Evolutionary conservation across 1,284 basidiomycete genomes (phyloP), one percentile per base, ranked within the genome.

Genomic region (Trichosporon ovoides): DNA sequence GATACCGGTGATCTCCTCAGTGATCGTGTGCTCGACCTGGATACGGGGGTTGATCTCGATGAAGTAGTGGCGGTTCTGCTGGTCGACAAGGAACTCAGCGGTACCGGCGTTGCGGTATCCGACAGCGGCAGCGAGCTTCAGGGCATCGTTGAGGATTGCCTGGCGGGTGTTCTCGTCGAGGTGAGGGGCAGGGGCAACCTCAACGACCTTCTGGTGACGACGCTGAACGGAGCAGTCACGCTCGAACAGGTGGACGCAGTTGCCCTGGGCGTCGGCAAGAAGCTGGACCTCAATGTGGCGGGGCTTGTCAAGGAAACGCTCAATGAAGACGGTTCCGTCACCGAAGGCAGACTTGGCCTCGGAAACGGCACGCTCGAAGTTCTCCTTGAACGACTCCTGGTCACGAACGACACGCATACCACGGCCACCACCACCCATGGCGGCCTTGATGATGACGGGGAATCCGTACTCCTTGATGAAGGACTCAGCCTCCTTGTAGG

Each of bases 21-120:
- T 94, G 75, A 94, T 94, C 53, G 95, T 98, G 80, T 98, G 94
- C 77, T 97, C 94, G 78, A 98, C 93, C 78, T 98, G 93, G 71
- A 97, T 96, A 81, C 93, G 91, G 48, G 94, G 91, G 79, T 95
- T 96, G 70, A 94, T 97, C 78, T 98, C 95, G 74, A 98, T 98
- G 80, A 98, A 98, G 80, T 98, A 97, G 79, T 96, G 91, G 65
- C 94, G 84, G 70, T 88, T 90, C 82, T 89, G 85, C 77, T 93
- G 89, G 79, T 98, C 95, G 64, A 98, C 92, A 72, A 98, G 82
- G 83, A 96, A 95, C 79, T 97, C 93, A 48, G 91, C 93, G 35
- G 95, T 98, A 70, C 95, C 95, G 52, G 95, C 95, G 77, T 97
- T 97, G 67, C 91, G 84, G 79, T 98, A 98, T 18, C 87, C 85